Evolutionary conservation across 2,329 filamentous ascomycete genomes (phyloP), one percentile per base, ranked within the genome.

Genomic region (Akanthomyces muscarius): DNA sequence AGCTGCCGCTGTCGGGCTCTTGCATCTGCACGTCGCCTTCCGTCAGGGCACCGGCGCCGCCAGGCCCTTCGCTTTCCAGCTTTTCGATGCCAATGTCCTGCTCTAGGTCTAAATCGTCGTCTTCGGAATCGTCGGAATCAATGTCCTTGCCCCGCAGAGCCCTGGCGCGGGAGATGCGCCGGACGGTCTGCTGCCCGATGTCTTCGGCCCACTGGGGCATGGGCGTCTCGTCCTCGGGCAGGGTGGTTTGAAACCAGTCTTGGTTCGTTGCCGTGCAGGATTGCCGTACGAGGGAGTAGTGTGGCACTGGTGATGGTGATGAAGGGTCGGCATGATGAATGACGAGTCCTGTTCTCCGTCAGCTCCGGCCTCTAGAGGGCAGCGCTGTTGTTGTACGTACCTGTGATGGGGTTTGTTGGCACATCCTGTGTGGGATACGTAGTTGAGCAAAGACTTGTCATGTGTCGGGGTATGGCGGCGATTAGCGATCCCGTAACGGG

Each of bases 181-280:
- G 76, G 6, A 77, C 74, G 8, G 80, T 73, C 11, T 77, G 77
- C 42, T 79, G 75, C 16, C 72, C 71, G 33, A 86, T 79, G 33
- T 79, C 76, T 18, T 74, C 74, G 3, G 76, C 80, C 84, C 84
- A 86, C 58, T 78, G 78, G 13, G 72, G 74, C 0, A 74, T 65
- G 7, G 67, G 63, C 4, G 69, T 50, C 4, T 66, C 62, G 2
- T 69, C 64, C 14, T 69, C 66, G 1, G 75, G 70, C 1, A 78
- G 68, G 65, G 83, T 86, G 18, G 79, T 81, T 64, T 85, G 78
- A 65, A 80, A 83, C 83, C 83, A 86, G 66, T 79, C 76, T 16
- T 73, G 69, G 65, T 82, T 85, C 2, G 75, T 77, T 4, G 77
- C 72, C 0, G 82, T 85, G 10, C 80, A 83, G 0, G 83, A 83